Conservation (phyloP, 2,329 filamentous ascomycete species). For the Aureobasidium subglaciale region DNA sequence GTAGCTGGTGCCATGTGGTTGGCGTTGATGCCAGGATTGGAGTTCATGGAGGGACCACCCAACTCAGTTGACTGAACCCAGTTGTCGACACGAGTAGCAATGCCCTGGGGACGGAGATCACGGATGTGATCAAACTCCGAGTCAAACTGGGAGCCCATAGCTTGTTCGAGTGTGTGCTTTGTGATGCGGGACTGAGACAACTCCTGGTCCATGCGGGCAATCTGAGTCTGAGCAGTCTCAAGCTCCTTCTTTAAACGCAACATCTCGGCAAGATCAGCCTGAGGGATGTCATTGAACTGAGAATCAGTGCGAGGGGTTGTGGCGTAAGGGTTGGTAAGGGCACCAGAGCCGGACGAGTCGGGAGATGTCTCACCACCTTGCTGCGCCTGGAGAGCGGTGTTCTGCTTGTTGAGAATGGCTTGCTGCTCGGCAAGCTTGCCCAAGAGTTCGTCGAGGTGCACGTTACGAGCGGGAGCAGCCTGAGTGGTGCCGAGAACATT, state of each 20-base stretch:
- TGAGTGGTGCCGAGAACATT: not conserved
- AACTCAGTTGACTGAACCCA: slow-evolving; percentile 13
- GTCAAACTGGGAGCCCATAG: slow-evolving; percentile 39
- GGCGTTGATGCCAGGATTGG: not conserved
- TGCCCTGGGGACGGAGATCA: slow-evolving; percentile 12
- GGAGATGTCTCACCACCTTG: slow-evolving; percentile 20
- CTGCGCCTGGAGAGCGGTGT: slow-evolving; percentile 42
- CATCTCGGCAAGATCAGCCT: slow-evolving; percentile 51
- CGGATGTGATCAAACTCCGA: slow-evolving; percentile 34
- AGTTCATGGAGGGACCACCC: not conserved
- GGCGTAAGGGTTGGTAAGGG: slow-evolving; percentile 27
- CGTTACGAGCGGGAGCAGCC: slow-evolving; percentile 17
- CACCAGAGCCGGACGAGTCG: slow-evolving; percentile 23
- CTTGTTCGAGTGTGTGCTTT: slow-evolving; percentile 53
- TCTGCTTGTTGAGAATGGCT: slow-evolving; percentile 52
- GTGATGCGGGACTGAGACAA: slow-evolving; percentile 56
- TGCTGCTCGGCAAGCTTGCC: slow-evolving; percentile 69
- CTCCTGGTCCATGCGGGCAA: slow-evolving; percentile 65
- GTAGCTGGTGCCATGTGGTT: not conserved
- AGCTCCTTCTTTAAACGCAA: slow-evolving; percentile 64
- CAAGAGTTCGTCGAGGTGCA: slow-evolving; percentile 64
- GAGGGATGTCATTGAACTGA: slow-evolving; percentile 19
- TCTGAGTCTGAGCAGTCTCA: slow-evolving; percentile 61
- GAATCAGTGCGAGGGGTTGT: slow-evolving; percentile 23
- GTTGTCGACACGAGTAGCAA: slow-evolving; percentile 7